Conservation (phyloP, 768 basidiomycete genomes). For the Boletus sp. region DNA sequence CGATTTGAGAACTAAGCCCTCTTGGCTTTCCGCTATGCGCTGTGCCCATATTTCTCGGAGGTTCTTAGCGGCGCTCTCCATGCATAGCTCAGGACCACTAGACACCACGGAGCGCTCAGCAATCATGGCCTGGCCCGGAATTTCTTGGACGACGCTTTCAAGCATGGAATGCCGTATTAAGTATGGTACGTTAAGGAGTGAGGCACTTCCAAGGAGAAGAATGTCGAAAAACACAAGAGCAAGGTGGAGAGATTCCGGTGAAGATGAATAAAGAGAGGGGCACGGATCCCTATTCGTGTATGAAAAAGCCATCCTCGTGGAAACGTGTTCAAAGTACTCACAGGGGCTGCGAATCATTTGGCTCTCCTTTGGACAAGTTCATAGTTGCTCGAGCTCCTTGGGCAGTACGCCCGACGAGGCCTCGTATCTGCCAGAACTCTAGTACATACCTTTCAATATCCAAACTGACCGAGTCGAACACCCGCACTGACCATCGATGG, state of each 20-base stretch:
- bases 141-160: slow-evolving; percentile 49
- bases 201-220: slow-evolving; percentile 61
- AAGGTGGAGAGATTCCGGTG: slow-evolving; percentile 49
- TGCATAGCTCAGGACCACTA: slow-evolving; percentile 4
- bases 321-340: slow-evolving; percentile 3
- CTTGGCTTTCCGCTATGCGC: slow-evolving; percentile 50
- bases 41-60: slow-evolving; percentile 49
- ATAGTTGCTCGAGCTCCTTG: slow-evolving; percentile 44
- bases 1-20: slow-evolving; percentile 79
- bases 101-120: slow-evolving; percentile 51
- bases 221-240: slow-evolving; percentile 88
- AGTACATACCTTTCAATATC: slow-evolving; percentile 2
- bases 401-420: slow-evolving; percentile 57
- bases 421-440: slow-evolving; percentile 78
- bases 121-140: slow-evolving; percentile 63
- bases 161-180: slow-evolving; percentile 55
- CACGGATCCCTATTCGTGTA: slow-evolving; percentile 33
- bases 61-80: slow-evolving; percentile 17
- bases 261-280: slow-evolving; percentile 41
- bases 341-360: slow-evolving; percentile 22
- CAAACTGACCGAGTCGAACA: background rate
- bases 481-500: slow-evolving; percentile 63
- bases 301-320: slow-evolving; percentile 6
- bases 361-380: slow-evolving; percentile 14
- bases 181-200: slow-evolving; percentile 57